A percentile compares a stretch with the other conserved stretches of the same genome.
phyloP scores from a whole-genome alignment of 257 asterid species.

The Nicotiana benthamiana region DNA sequence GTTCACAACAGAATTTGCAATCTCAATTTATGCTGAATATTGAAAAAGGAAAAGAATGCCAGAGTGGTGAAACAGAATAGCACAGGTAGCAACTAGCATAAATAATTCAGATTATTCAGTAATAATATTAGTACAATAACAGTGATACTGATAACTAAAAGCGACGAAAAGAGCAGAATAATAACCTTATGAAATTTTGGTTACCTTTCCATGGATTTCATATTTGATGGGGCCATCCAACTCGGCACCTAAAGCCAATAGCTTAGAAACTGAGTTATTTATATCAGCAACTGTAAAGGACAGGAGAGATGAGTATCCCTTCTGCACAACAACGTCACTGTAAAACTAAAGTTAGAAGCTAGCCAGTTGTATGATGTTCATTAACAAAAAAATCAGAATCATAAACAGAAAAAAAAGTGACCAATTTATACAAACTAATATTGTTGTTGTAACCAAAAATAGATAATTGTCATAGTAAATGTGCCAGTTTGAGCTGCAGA shows the following conservation, averaged over 20 bases:
- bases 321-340: conserved; percentile 49
- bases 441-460: neutral
- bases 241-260: conserved; percentile 87
- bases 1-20: too few species aligned
- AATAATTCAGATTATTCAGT: neutral
- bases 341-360: conserved; percentile 6
- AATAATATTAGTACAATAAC: neutral
- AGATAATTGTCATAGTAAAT: neutral
- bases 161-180: neutral
- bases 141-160: neutral
- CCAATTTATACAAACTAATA: neutral
- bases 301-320: conserved; percentile 73
- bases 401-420: neutral
- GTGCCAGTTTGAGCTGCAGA: neutral
- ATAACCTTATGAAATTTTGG: neutral
- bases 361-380: neutral
- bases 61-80: neutral
- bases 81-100: neutral
- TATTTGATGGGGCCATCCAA: conserved; percentile 86
- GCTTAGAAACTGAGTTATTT: conserved; percentile 62
- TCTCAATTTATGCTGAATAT: too few species aligned
- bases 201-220: conserved; percentile 92
- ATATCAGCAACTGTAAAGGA: conserved; percentile 82
- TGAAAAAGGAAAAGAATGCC: neutral
- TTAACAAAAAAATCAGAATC: neutral